phyloP scores from a whole-genome alignment of 176 grass and related monocot species.

The Oropetium thomaeum region DNA sequence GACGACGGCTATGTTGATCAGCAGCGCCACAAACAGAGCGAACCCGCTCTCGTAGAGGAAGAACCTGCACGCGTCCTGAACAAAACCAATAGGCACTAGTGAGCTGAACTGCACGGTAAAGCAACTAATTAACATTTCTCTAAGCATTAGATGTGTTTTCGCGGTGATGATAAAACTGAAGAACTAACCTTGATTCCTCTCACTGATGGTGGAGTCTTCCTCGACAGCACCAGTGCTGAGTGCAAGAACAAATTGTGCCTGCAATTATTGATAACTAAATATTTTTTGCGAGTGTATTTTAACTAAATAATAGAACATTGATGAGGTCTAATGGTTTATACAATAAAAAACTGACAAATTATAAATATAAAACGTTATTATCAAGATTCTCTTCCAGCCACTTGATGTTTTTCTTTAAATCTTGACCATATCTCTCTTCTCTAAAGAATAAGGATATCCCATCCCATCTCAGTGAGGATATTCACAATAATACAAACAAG shows the following conservation, averaged over 20 bases:
- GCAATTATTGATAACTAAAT: neutral
- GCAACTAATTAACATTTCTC: neutral
- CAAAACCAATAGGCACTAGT: neutral
- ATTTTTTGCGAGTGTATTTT: too few species aligned
- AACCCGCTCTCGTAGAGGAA: constrained; percentile 84
- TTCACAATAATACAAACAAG: too few species aligned
- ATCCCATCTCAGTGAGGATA: neutral
- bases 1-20: constrained; percentile 86
- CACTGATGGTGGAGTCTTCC: constrained; percentile 72
- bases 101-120: neutral
- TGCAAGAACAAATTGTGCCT: constrained; percentile 97
- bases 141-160: neutral
- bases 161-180: neutral
- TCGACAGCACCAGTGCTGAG: constrained; percentile 79
- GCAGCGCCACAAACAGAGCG: constrained; percentile 72
- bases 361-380: neutral
- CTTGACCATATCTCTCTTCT: neutral
- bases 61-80: constrained; percentile 72
- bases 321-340: neutral
- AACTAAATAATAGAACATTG: neutral
- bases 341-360: neutral
- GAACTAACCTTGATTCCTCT: constrained; percentile 74
- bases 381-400: neutral
- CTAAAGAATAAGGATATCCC: neutral
- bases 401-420: neutral